Evolutionary conservation across 768 basidiomycete species (phyloP).

Genomic region (Cystobasidium ongulense): DNA sequence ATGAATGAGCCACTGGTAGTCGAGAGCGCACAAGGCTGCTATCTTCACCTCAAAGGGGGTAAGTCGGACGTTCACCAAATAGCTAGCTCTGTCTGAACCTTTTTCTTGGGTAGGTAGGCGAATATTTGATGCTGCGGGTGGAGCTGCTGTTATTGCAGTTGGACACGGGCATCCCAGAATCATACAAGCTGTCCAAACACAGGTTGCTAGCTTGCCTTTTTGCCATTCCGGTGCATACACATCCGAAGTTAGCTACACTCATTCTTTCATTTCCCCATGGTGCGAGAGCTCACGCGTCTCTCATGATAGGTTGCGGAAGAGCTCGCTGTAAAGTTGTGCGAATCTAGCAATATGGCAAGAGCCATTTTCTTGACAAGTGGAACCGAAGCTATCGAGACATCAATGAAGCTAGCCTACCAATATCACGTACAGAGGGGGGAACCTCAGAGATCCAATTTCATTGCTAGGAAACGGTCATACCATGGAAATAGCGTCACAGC

Average conservation of each 20-base stretch:
- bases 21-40: not conserved
- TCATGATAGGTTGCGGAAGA: slow-evolving; percentile 27
- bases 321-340: slow-evolving; percentile 31
- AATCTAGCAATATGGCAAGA: not conserved
- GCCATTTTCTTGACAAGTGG: not conserved
- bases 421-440: slow-evolving; percentile 38
- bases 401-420: slow-evolving; percentile 39
- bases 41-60: not conserved
- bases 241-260: not conserved
- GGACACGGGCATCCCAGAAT: slow-evolving; percentile 38
- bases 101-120: slow-evolving; percentile 29
- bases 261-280: not conserved
- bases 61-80: not conserved
- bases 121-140: slow-evolving; percentile 40
- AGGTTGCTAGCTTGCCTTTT: slow-evolving; percentile 3
- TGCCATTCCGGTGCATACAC: not conserved
- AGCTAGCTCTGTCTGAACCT: not conserved
- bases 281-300: not conserved
- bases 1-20: not conserved
- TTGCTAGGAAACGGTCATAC: slow-evolving; percentile 38
- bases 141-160: slow-evolving; percentile 37
- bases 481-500: slow-evolving; percentile 40
- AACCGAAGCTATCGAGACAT: slow-evolving; percentile 39
- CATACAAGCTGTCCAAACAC: slow-evolving; percentile 32
- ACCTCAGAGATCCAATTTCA: slow-evolving; percentile 34